These are phyloP conservation scores for Suillus hirtellus DNA, from an alignment of 768 basidiomycete species.

Conservation along the genomic window DNA sequence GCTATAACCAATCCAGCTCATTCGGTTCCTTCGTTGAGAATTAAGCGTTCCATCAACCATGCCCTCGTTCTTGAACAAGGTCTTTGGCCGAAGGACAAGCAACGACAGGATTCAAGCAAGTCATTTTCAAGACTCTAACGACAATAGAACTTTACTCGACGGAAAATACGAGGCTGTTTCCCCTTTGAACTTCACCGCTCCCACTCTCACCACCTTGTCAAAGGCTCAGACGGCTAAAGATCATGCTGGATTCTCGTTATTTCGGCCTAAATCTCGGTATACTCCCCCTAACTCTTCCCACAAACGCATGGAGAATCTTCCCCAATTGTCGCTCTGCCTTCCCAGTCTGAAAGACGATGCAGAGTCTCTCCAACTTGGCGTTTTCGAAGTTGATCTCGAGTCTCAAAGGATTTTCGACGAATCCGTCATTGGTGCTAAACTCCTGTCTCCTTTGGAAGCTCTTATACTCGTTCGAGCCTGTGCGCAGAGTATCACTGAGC, in stretches of 20 bases:
- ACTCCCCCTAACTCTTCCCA: conserved; percentile 35
- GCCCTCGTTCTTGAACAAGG: conserved; percentile 75
- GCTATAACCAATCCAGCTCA: conserved; percentile 1
- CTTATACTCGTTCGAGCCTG: conserved; percentile 66
- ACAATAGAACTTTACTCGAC: conserved; percentile 53
- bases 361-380: conserved; percentile 49
- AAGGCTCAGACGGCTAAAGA: conserved; percentile 32
- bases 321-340: conserved; percentile 65
- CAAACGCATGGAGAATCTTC: conserved; percentile 37
- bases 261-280: conserved; percentile 48
- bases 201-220: conserved; percentile 21
- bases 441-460: conserved; percentile 62
- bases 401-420: conserved; percentile 50
- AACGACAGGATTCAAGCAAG: conserved; percentile 46
- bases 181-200: conserved; percentile 41
- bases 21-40: conserved; percentile 16
- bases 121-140: conserved; percentile 36
- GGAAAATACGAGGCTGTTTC: conserved; percentile 76
- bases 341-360: conserved; percentile 51
- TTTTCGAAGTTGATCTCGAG: conserved; percentile 61
- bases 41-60: conserved; percentile 29
- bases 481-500: conserved; percentile 61
- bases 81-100: conserved; percentile 72
- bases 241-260: conserved; percentile 45
- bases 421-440: conserved; percentile 53